Conservation (phyloP, 768 basidiomycete species). For the Lentinus tigrinus region DNA sequence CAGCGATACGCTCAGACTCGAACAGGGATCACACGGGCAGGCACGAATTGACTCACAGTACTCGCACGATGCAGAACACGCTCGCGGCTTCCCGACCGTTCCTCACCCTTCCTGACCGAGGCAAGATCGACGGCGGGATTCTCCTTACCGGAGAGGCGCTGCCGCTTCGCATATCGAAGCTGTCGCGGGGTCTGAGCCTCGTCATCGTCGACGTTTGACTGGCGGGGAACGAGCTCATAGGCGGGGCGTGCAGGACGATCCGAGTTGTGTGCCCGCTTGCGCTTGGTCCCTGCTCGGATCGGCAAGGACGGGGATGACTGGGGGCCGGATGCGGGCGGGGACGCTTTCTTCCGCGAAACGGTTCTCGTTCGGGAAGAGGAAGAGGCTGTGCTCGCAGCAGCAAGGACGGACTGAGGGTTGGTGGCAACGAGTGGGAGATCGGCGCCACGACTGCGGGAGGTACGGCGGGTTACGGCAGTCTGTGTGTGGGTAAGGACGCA, state of each 20-base stretch:
- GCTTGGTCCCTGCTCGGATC: neutral
- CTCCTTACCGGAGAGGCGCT: neutral
- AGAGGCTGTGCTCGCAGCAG: neutral
- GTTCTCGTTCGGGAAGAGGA: neutral
- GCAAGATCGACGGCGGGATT: neutral
- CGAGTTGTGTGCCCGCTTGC: neutral
- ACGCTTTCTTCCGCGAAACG: neutral
- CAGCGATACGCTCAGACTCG: neutral
- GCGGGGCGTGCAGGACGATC: neutral
- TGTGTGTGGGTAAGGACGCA: neutral
- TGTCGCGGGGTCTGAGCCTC: neutral
- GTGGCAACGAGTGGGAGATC: neutral
- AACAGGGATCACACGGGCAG: neutral
- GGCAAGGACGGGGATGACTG: neutral
- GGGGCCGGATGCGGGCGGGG: neutral
- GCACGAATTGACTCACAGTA: neutral
- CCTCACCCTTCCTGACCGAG: neutral
- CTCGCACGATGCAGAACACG: neutral
- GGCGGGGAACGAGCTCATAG: neutral
- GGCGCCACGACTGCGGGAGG: neutral
- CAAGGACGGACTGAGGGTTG: neutral
- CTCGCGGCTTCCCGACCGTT: neutral
- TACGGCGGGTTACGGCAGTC: neutral
- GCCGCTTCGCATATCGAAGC: slow-evolving; percentile 1
- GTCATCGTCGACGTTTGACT: neutral